phyloP scores from a whole-genome alignment of 345 rosid genomes.

The Brassica cretica region DNA sequence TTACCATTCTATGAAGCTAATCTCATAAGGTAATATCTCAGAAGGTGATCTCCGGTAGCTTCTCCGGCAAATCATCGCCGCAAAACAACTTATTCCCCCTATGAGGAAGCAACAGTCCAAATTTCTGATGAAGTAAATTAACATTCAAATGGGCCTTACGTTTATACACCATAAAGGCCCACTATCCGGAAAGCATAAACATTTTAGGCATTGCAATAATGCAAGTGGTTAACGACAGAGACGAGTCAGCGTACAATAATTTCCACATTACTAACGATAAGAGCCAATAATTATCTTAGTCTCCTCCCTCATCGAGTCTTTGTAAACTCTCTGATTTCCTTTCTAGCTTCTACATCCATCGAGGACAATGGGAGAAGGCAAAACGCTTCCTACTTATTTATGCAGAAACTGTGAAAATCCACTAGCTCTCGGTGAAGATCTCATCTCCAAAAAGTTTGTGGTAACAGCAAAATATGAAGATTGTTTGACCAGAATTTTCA shows the following conservation, averaged over 20 bases:
- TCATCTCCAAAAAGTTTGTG: constrained; percentile 60
- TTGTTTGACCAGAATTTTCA: background rate
- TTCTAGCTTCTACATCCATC: constrained; percentile 5
- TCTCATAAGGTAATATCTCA: background rate
- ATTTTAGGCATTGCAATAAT: background rate
- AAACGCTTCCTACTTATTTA: constrained; percentile 47
- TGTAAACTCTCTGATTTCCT: background rate
- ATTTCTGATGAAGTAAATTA: background rate
- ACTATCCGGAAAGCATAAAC: background rate
- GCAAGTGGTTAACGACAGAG: background rate
- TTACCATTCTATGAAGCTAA: background rate
- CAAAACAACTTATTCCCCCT: background rate
- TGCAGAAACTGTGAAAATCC: constrained; percentile 73
- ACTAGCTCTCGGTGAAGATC: constrained; percentile 75
- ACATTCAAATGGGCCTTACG: background rate
- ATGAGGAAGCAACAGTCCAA: constrained; percentile 1
- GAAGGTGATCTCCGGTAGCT: background rate
- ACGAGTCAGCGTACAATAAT: constrained; percentile 12
- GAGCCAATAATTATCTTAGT: constrained; percentile 1
- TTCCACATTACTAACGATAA: constrained; percentile 7
- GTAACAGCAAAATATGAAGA: background rate
- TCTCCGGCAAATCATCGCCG: background rate
- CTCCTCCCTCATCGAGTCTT: background rate
- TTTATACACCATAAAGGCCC: background rate
- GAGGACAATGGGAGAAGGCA: constrained; percentile 25